Evolutionary conservation across 345 rosid species (phyloP).

Genomic region (Gossypium herbaceum): DNA sequence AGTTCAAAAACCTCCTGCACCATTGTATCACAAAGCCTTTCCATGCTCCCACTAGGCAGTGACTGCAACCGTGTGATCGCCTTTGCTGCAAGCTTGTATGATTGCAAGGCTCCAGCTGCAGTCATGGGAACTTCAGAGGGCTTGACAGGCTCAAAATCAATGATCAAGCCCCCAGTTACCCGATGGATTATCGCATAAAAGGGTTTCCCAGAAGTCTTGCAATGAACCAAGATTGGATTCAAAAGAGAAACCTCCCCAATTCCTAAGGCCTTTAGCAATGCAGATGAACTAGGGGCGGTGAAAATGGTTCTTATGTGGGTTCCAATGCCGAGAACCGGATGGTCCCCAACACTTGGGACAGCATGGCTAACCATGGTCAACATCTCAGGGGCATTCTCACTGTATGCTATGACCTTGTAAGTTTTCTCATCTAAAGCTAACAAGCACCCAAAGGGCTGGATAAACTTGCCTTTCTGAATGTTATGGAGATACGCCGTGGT

Average conservation of each 20-base stretch:
- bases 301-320: constrained; percentile 72
- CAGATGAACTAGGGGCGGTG: constrained; percentile 82
- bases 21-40: constrained; percentile 88
- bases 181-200: constrained; percentile 88
- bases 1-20: constrained; percentile 93
- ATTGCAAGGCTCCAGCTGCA: constrained; percentile 94
- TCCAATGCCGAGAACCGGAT: constrained; percentile 71
- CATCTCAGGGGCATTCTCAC: constrained; percentile 89
- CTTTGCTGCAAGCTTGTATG: constrained; percentile 95
- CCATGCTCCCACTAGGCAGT: constrained; percentile 83
- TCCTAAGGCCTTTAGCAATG: constrained; percentile 89
- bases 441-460: constrained; percentile 96
- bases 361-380: constrained; percentile 89
- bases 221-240: constrained; percentile 91
- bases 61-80: constrained; percentile 88
- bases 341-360: constrained; percentile 91
- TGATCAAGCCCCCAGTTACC: constrained; percentile 81
- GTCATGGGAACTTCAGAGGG: constrained; percentile 95
- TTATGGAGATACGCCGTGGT: constrained; percentile 92
- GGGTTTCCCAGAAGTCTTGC: constrained; percentile 94
- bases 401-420: constrained; percentile 79
- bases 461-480: constrained; percentile 89
- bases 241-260: constrained; percentile 83
- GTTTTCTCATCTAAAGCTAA: constrained; percentile 89
- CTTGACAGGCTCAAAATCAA: constrained; percentile 95